Evolutionary conservation across 257 asterid species (phyloP), one percentile per base, ranked within the genome.

Genomic region (Nicotiana paniculata): DNA sequence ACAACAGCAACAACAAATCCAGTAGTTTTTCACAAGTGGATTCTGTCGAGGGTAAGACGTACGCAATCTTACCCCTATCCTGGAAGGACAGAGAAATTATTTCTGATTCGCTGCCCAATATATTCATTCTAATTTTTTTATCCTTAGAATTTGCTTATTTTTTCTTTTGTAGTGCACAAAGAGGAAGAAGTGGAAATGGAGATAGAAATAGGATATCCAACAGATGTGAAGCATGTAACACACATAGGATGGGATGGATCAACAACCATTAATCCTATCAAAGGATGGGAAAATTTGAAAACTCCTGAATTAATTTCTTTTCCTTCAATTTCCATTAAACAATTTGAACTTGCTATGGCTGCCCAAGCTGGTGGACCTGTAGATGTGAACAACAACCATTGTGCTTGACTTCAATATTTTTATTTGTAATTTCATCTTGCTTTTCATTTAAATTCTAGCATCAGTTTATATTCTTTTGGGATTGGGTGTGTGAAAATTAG

Each of bases 341-440:
- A 93, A 63, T 90, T 93, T 66, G 92, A 93, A 66, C 83, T 88
- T 43, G 93, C 97, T 26, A 90, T 93, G 97, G 85, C 87, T 65
- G 89, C 91, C 37, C 97, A 92, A 90, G 82, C 93, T 77, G 79
- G 28, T 51, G 65, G 37, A 28, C 15, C 63, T 51, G 8, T 4
- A 26, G 5, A 1, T 51, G 11, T 46, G 3, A 74, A 17, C 24
- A 48, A 4, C 39, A 75, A 74, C 35, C 16, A 75, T 75, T 15
- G 9, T 28, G 43, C 10, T 75, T 75, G 28, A 75, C 10, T 51
- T 69, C 48, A n/a, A 24, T 43, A 21, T 5, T 5, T 3, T 24
- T 70, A 21, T 46, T 46, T 75, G 79, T 51, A 75, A 75, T 9
- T 75, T 51, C 53, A 4, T 24, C 8, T 15, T 48, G 17, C 5